phyloP scores from a whole-genome alignment of 139 green algal genomes.

The Micractinium sp. region DNA sequence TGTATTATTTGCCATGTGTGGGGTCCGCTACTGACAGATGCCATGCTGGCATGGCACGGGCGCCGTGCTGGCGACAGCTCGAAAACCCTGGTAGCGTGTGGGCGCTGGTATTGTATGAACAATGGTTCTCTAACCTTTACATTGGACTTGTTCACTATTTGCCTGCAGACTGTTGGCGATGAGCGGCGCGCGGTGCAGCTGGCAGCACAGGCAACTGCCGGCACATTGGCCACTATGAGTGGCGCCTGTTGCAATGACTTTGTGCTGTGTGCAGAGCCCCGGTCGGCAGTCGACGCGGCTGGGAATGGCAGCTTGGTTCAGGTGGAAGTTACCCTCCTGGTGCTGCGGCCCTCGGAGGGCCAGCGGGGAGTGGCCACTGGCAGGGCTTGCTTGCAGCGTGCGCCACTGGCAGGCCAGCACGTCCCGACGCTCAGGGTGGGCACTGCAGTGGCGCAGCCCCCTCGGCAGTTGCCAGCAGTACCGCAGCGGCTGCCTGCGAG shows the following conservation, averaged over 20 bases:
- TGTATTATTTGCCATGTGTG: too few species aligned
- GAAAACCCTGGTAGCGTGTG: not conserved
- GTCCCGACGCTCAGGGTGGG: not conserved
- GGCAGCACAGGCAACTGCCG: slow-evolving; percentile 57
- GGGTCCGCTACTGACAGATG: too few species aligned
- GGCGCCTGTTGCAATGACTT: slow-evolving; percentile 74
- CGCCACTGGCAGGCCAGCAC: not conserved
- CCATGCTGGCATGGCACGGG: too few species aligned
- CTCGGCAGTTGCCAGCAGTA: not conserved
- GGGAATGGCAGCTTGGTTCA: slow-evolving; percentile 31
- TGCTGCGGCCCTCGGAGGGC: slow-evolving; percentile 36
- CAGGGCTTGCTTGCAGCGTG: not conserved
- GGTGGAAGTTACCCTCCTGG: slow-evolving; percentile 59
- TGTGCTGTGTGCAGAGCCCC: slow-evolving; percentile 65
- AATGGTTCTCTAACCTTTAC: not conserved
- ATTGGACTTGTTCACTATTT: not conserved
- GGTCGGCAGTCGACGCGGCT: not conserved
- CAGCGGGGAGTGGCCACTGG: not conserved
- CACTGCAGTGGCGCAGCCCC: not conserved
- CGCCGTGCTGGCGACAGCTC: too few species aligned
- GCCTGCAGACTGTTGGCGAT: slow-evolving; percentile 2
- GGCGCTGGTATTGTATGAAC: not conserved
- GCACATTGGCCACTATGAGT: slow-evolving; percentile 52
- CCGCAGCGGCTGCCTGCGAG: slow-evolving; percentile 37
- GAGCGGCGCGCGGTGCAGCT: slow-evolving; percentile 31